phyloP scores from a whole-genome alignment of 1,284 basidiomycete genomes.

The Cronartium quercuum region DNA sequence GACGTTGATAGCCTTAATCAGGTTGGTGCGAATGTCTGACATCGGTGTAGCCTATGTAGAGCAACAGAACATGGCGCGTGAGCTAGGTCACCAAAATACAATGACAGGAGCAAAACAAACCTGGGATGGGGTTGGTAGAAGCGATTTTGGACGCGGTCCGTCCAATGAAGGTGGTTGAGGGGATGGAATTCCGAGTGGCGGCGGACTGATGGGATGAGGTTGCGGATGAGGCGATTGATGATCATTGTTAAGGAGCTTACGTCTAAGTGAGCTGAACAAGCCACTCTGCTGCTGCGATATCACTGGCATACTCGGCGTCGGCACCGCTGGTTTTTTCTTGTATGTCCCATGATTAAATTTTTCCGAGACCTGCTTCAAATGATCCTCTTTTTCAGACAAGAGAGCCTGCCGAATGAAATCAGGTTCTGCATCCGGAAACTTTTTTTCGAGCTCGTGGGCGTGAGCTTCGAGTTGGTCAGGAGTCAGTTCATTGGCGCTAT shows the following conservation, averaged over 20 bases:
- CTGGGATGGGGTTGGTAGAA: background rate
- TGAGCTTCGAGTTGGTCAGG: constrained; percentile 24
- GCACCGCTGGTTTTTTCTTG: background rate
- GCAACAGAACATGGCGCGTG: background rate
- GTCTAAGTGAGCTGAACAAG: constrained; percentile 27
- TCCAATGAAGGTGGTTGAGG: background rate
- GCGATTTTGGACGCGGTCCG: background rate
- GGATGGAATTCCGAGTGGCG: constrained; percentile 21
- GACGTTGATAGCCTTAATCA: constrained; percentile 49
- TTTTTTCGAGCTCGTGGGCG: constrained; percentile 18
- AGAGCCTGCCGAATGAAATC: constrained; percentile 24
- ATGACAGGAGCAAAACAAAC: background rate
- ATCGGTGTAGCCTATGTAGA: constrained; percentile 45
- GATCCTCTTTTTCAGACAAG: constrained; percentile 25
- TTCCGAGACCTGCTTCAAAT: constrained; percentile 31
- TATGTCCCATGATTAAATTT: constrained; percentile 37
- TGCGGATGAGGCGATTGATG: background rate
- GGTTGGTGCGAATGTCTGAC: constrained; percentile 48
- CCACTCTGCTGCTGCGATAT: constrained; percentile 32
- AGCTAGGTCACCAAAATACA: background rate
- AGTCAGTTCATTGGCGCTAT: constrained; percentile 29
- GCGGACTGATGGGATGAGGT: background rate
- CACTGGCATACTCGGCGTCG: background rate
- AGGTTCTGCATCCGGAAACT: constrained; percentile 38
- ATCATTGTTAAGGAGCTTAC: constrained; percentile 29